Evolutionary conservation across 169 alveolate genomes (phyloP), one percentile per base, ranked within the genome.

Genomic region (Plasmodium cynomolgi): DNA sequence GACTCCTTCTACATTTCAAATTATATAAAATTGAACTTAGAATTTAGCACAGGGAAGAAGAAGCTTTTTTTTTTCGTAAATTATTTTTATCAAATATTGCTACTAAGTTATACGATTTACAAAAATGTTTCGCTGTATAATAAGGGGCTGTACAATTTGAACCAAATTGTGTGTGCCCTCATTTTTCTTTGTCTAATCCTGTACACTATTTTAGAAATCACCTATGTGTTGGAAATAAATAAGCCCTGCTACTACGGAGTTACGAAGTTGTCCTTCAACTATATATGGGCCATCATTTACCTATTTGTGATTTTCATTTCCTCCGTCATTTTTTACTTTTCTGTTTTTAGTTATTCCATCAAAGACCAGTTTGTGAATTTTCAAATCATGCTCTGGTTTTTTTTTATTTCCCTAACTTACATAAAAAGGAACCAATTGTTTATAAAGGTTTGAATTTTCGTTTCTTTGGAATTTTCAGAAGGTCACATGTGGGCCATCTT

Each of bases 161-260:
- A 68, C 72, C 94, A 88, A 44, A 79, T 88, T 23, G 80, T 88
- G 23, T 88, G 94, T 81, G 81, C 94, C 56, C 91, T 88, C 33
- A 88, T 88, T 5, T 88, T 88, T 41, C 90, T 88, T 29, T 88
- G 88, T 71, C 73, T 88, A 88, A 88, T 88, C 71, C 82, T 88
- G 33, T 88, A 88, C n/a, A 88, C 94, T 54, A 88, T 88, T 80
- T 80, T 88, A 58, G 94, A 88, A 88, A 88, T 88, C 13, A 80
- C 94, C 13, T 80, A 80, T 26, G 94, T 88, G 4, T 88, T 88
- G 47, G 94, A 88, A 88, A 88, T 88, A 58, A 88, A 88, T 80
- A 88, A 71, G 54, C 94, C 94, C 68, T 88, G 83, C 34, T 80
- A 88, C 50, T 74, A 79, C 13, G 75, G 75, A 11, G 75, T 74